Evolutionary conservation across 495 filamentous ascomycete genomes (phyloP).

Genomic region (Hypoxylon fuscum): DNA sequence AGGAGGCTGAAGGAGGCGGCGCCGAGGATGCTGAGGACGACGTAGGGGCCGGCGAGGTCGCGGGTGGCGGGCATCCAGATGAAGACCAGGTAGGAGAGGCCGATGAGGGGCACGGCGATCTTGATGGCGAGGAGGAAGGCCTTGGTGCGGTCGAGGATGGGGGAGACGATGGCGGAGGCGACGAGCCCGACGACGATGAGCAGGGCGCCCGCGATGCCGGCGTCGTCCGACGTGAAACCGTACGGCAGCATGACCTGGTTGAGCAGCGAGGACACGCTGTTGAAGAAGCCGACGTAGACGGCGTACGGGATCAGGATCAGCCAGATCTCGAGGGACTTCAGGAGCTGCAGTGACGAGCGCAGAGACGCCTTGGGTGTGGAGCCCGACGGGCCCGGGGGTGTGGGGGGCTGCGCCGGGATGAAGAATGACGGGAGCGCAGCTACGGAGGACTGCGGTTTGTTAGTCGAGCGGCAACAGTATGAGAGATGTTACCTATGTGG

Average conservation of each 20-base stretch:
- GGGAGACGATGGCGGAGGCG: conserved; percentile 74
- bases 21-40: conserved; percentile 76
- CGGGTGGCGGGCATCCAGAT: conserved; percentile 81
- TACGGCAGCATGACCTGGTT: conserved; percentile 91
- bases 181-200: conserved; percentile 92
- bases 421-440: conserved; percentile 83
- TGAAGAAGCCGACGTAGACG: conserved; percentile 92
- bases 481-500: background rate
- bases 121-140: conserved; percentile 79
- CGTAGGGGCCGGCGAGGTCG: conserved; percentile 74
- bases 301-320: conserved; percentile 78
- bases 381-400: conserved; percentile 64
- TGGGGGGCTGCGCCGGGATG: conserved; percentile 81
- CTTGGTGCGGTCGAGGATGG: conserved; percentile 86
- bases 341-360: conserved; percentile 58
- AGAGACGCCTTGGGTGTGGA: conserved; percentile 60
- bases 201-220: conserved; percentile 87
- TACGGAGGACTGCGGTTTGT: conserved; percentile 65
- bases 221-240: conserved; percentile 78
- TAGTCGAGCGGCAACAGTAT: conserved; percentile 2
- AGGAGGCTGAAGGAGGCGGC: conserved; percentile 82
- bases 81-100: conserved; percentile 74
- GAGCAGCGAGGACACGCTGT: conserved; percentile 84
- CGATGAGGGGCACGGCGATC: conserved; percentile 78
- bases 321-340: conserved; percentile 73